These are phyloP conservation scores for Peziza echinospora DNA, from an alignment of 495 filamentous ascomycete species.

Conservation along the genomic window DNA sequence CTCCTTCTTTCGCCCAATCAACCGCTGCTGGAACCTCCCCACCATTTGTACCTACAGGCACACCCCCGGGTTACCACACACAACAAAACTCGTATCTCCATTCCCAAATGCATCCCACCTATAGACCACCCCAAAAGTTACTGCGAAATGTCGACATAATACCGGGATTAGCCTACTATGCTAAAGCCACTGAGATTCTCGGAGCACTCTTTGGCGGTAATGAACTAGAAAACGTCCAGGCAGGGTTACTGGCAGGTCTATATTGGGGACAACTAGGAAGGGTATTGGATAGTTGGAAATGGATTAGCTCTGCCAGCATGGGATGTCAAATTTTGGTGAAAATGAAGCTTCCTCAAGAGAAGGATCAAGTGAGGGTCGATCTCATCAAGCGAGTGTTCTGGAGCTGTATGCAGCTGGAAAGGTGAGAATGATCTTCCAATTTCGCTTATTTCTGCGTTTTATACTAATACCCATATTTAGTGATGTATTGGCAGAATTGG, in stretches of 20 bases:
- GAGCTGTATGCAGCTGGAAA: constrained; percentile 88
- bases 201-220: constrained; percentile 58
- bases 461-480: constrained; percentile 29
- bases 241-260: constrained; percentile 64
- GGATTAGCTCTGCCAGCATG: constrained; percentile 60
- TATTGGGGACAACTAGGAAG: constrained; percentile 75
- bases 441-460: background rate
- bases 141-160: constrained; percentile 62
- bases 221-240: constrained; percentile 61
- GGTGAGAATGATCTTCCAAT: constrained; percentile 27
- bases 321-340: constrained; percentile 53
- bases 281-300: constrained; percentile 73
- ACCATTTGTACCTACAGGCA: constrained; percentile 10
- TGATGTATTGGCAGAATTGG: constrained; percentile 80
- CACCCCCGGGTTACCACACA: constrained; percentile 8
- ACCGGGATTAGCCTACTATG: constrained; percentile 75
- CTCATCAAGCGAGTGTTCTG: constrained; percentile 64
- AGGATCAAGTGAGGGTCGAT: constrained; percentile 21
- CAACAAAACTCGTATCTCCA: constrained; percentile 3
- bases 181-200: constrained; percentile 67
- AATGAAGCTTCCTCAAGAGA: constrained; percentile 14
- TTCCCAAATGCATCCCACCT: background rate
- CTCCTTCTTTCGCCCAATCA: constrained; percentile 7
- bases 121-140: constrained; percentile 1
- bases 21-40: constrained; percentile 13